These are phyloP conservation scores for Miscanthus lutarioriparius DNA, from an alignment of 176 grass and related monocot genomes.

Conservation along the genomic window DNA sequence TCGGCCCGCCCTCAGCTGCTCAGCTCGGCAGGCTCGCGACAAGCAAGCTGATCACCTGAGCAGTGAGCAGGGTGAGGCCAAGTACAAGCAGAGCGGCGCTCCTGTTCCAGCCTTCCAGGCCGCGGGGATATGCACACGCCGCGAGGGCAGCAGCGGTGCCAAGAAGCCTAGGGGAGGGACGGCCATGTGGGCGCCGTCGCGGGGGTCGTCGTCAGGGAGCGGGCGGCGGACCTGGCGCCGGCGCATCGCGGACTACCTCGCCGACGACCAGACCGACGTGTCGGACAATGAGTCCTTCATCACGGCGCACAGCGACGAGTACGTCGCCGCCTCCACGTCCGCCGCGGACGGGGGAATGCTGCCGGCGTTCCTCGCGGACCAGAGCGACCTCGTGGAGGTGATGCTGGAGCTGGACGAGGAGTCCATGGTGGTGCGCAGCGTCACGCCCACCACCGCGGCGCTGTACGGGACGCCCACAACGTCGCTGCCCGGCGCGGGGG, in stretches of 20 bases:
- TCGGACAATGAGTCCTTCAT: slow-evolving; percentile 76
- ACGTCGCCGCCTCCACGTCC: background rate
- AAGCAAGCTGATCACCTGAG: background rate
- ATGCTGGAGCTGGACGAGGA: slow-evolving; percentile 99
- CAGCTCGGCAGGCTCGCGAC: background rate
- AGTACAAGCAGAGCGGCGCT: slow-evolving; percentile 10
- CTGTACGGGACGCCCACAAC: slow-evolving; percentile 30
- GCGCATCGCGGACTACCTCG: slow-evolving; percentile 70
- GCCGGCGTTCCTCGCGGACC: slow-evolving; percentile 80
- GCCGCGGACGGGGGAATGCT: slow-evolving; percentile 53
- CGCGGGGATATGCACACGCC: background rate
- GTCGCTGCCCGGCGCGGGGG: background rate
- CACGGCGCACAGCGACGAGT: slow-evolving; percentile 42
- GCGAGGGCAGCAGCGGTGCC: background rate
- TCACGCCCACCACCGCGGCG: slow-evolving; percentile 66
- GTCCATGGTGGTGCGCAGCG: slow-evolving; percentile 97
- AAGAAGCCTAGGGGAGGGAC: background rate
- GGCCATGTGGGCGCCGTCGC: slow-evolving; percentile 56
- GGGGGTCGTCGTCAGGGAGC: slow-evolving; percentile 42
- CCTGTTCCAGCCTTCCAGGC: background rate
- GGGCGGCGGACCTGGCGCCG: slow-evolving; percentile 47
- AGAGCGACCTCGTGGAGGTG: slow-evolving; percentile 93
- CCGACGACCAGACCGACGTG: slow-evolving; percentile 51
- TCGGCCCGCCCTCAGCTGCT: background rate
- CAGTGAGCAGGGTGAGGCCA: background rate